Evolutionary conservation across 2,329 filamentous ascomycete genomes (phyloP).

Genomic region (Thielaviopsis cerberus): DNA sequence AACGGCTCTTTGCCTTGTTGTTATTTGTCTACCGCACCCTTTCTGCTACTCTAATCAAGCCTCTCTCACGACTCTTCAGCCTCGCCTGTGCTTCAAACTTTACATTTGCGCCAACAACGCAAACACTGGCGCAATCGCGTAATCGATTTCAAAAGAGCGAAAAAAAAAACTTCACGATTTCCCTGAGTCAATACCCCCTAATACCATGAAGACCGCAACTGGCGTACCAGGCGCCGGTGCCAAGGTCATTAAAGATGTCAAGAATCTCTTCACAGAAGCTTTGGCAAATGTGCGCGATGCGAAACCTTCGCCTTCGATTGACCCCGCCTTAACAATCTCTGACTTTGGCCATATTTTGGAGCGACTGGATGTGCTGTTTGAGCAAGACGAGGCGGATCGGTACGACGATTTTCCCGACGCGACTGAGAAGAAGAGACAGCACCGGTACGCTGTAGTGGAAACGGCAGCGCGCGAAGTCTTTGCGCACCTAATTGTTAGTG

Average conservation of each 20-base stretch:
- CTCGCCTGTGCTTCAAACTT: background rate
- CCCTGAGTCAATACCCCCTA: background rate
- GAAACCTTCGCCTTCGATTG: constrained; percentile 44
- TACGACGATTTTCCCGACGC: constrained; percentile 17
- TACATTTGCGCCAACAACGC: background rate
- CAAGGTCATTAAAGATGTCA: constrained; percentile 34
- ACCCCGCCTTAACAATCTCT: constrained; percentile 55
- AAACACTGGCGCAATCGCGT: background rate
- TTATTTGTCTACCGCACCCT: background rate
- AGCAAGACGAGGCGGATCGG: constrained; percentile 14
- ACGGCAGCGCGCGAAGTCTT: constrained; percentile 68
- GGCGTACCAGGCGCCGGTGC: constrained; percentile 26
- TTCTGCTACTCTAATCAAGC: background rate
- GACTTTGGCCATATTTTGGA: constrained; percentile 36
- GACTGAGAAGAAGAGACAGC: constrained; percentile 20
- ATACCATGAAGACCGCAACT: background rate
- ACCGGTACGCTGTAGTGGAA: constrained; percentile 57
- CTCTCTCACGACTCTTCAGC: background rate
- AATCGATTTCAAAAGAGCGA: background rate
- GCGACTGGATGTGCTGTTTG: constrained; percentile 26
- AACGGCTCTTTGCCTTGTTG: background rate
- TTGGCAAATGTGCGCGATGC: constrained; percentile 37
- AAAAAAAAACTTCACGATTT: no score
- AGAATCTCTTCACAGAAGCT: constrained; percentile 34
- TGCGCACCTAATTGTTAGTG: constrained; percentile 55